Evolutionary conservation across 2,329 filamentous ascomycete species (phyloP).

Genomic region (Xylariales sp.): DNA sequence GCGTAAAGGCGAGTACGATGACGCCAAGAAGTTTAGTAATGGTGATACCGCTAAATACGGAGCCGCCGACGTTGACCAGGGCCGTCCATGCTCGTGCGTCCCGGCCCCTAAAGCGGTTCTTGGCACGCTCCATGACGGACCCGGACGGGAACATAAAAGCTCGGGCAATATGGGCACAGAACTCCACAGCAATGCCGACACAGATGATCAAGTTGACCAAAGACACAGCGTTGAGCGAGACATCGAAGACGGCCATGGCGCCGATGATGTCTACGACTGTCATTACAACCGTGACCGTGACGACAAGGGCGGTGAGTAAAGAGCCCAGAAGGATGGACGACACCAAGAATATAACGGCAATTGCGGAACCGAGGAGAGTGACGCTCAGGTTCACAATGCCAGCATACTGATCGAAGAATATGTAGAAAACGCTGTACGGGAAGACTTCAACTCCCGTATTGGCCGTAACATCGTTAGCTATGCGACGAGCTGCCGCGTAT

Average conservation of each 20-base stretch:
- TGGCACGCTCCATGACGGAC: constrained; percentile 75
- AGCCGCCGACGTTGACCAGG: constrained; percentile 88
- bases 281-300: constrained; percentile 87
- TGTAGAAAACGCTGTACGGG: constrained; percentile 95
- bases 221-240: constrained; percentile 91
- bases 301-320: constrained; percentile 71
- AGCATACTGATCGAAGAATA: constrained; percentile 98
- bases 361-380: constrained; percentile 73
- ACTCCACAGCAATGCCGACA: constrained; percentile 93
- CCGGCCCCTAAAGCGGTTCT: constrained; percentile 70
- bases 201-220: constrained; percentile 97
- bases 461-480: constrained; percentile 68
- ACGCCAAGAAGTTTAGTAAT: constrained; percentile 93
- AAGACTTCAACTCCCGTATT: constrained; percentile 79
- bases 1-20: constrained; percentile 85
- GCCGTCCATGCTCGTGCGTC: constrained; percentile 90
- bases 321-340: constrained; percentile 80
- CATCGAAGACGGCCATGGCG: constrained; percentile 82
- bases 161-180: constrained; percentile 93
- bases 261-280: constrained; percentile 91
- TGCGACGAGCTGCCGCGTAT: constrained; percentile 83
- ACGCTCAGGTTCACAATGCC: constrained; percentile 76
- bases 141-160: constrained; percentile 92
- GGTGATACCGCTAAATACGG: constrained; percentile 93
- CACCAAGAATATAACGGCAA: constrained; percentile 80